These are phyloP conservation scores for Amanita pseudoporphyria DNA, from an alignment of 768 basidiomycete species.

Conservation along the genomic window DNA sequence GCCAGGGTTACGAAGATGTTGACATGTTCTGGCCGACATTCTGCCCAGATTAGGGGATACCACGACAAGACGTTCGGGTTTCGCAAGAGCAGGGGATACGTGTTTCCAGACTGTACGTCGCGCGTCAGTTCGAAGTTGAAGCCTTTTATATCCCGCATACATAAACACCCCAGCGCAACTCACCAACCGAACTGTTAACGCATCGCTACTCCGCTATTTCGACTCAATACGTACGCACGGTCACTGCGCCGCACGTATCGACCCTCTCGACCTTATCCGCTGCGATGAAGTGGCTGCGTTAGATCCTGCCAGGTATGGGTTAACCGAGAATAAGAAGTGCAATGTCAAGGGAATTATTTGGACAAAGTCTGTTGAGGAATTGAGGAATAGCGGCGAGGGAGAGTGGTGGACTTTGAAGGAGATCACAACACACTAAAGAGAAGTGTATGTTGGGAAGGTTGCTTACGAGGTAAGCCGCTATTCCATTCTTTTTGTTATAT, in stretches of 20 bases:
- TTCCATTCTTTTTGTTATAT: no score
- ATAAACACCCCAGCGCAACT: slow-evolving; percentile 60
- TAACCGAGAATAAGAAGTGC: slow-evolving; percentile 42
- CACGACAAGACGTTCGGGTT: slow-evolving; percentile 79
- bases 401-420: slow-evolving; percentile 60
- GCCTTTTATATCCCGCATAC: background rate
- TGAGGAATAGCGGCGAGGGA: slow-evolving; percentile 18
- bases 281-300: slow-evolving; percentile 75
- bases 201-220: slow-evolving; percentile 77
- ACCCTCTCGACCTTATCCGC: slow-evolving; percentile 81
- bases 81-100: slow-evolving; percentile 51
- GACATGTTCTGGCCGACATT: background rate
- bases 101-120: slow-evolving; percentile 63
- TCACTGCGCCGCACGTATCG: slow-evolving; percentile 77
- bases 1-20: no score
- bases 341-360: slow-evolving; percentile 78
- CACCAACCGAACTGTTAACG: slow-evolving; percentile 59
- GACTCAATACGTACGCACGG: slow-evolving; percentile 83
- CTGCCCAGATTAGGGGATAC: slow-evolving; percentile 32
- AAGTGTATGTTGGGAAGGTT: slow-evolving; percentile 75
- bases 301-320: slow-evolving; percentile 67
- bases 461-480: slow-evolving; percentile 57
- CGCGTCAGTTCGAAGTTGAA: background rate
- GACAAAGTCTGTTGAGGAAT: slow-evolving; percentile 40
- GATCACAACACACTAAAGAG: slow-evolving; percentile 62